These are phyloP conservation scores for Kockovaella imperatae DNA, from an alignment of 768 basidiomycete species.

Conservation along the genomic window DNA sequence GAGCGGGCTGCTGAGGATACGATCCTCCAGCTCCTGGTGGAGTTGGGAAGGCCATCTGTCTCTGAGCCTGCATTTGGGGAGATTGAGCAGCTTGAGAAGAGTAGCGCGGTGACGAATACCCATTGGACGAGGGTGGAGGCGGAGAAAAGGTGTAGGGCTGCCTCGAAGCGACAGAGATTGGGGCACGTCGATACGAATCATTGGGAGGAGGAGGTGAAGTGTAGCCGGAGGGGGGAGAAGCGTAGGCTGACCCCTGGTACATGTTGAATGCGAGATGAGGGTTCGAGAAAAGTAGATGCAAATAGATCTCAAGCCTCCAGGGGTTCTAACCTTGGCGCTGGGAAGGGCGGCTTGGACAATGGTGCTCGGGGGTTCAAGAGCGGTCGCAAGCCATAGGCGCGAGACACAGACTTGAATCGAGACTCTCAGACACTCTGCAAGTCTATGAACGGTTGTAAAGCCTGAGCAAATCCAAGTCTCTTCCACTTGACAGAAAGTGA, in stretches of 20 bases:
- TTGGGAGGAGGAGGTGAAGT: constrained; percentile 4
- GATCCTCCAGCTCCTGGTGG: neutral
- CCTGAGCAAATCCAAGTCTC: too few species aligned
- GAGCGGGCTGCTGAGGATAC: constrained; percentile 6
- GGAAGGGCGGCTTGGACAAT: too few species aligned
- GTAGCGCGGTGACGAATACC: neutral
- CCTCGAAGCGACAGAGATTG: constrained; percentile 5
- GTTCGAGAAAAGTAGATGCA: too few species aligned
- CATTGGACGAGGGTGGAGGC: constrained; percentile 1
- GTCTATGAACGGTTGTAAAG: too few species aligned
- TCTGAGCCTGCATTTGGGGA: too few species aligned
- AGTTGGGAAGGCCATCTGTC: constrained; percentile 11
- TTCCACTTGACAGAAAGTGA: too few species aligned
- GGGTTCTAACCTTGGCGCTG: too few species aligned
- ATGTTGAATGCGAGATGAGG: constrained; percentile 3
- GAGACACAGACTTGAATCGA: too few species aligned
- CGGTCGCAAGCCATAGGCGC: too few species aligned
- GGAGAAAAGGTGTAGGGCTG: constrained; percentile 15
- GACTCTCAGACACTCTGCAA: too few species aligned
- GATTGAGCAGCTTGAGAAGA: neutral
- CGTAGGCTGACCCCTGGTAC: constrained; percentile 10
- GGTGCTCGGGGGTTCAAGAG: too few species aligned
- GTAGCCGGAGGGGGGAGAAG: neutral
- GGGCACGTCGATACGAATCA: constrained; percentile 9
- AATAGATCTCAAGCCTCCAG: too few species aligned